Evolutionary conservation across 2,329 filamentous ascomycete genomes (phyloP).

Genomic region (Sporothrix pseudoabietina): DNA sequence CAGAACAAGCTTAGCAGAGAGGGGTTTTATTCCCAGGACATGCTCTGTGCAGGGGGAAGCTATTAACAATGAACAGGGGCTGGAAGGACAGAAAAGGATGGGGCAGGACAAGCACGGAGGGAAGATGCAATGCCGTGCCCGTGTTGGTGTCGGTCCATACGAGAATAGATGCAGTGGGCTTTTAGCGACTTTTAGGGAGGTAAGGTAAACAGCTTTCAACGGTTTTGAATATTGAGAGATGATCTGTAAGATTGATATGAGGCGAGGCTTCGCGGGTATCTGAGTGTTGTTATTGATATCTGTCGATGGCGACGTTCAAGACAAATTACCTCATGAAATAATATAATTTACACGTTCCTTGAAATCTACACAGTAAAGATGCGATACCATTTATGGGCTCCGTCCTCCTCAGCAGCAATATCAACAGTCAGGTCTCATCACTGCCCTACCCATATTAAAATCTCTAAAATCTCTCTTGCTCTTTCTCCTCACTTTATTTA

Average conservation of each 20-base stretch:
- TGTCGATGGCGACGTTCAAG: neutral
- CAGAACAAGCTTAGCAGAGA: slow-evolving; percentile 21
- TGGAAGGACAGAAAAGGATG: neutral
- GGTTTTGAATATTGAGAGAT: neutral
- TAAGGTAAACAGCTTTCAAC: neutral
- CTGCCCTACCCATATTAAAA: slow-evolving; percentile 16
- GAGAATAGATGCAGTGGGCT: neutral
- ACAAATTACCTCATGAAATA: neutral
- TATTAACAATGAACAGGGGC: neutral
- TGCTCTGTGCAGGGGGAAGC: neutral
- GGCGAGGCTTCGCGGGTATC: neutral
- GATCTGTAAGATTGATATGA: neutral
- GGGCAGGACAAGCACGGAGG: neutral
- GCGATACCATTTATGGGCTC: too few species aligned
- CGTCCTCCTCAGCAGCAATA: too few species aligned
- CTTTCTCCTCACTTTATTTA: slow-evolving; percentile 10
- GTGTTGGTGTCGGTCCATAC: neutral
- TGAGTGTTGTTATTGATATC: neutral
- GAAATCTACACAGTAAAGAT: too few species aligned
- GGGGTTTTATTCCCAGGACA: neutral
- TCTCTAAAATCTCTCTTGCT: neutral
- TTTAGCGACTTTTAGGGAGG: neutral
- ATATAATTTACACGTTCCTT: neutral
- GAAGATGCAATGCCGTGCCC: neutral
- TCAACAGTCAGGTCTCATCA: neutral